A percentile compares a stretch with the other conserved stretches of the same genome.
These are phyloP conservation scores for Boletus sp. DNA, from an alignment of 1,284 basidiomycete species.

Conservation along the genomic window DNA sequence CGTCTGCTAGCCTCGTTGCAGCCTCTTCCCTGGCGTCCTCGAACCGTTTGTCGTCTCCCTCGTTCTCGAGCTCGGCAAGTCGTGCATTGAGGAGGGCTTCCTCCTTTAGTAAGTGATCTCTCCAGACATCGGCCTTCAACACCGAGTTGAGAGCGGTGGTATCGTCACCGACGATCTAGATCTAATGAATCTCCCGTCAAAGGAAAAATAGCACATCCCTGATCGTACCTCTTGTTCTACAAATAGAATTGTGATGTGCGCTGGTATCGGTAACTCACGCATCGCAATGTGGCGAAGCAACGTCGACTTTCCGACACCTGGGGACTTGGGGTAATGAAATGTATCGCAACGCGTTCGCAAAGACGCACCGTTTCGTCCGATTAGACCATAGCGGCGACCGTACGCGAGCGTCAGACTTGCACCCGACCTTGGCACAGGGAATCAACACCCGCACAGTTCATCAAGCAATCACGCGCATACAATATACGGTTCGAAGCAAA, in stretches of 20 bases:
- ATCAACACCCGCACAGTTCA: slow-evolving; percentile 13
- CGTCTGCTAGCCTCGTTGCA: slow-evolving; percentile 84
- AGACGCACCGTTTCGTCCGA: slow-evolving; percentile 73
- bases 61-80: slow-evolving; percentile 72
- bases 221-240: slow-evolving; percentile 91
- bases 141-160: slow-evolving; percentile 93
- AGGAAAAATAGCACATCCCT: background rate
- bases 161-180: slow-evolving; percentile 88
- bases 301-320: slow-evolving; percentile 97
- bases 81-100: slow-evolving; percentile 76
- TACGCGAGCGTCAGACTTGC: slow-evolving; percentile 89
- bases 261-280: slow-evolving; percentile 91
- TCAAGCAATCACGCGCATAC: slow-evolving; percentile 47
- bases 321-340: slow-evolving; percentile 5
- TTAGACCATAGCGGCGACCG: slow-evolving; percentile 86
- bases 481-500: slow-evolving; percentile 94
- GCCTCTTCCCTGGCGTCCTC: slow-evolving; percentile 88
- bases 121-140: slow-evolving; percentile 96
- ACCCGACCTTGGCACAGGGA: slow-evolving; percentile 70
- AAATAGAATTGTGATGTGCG: slow-evolving; percentile 96
- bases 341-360: background rate
- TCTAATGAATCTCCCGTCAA: slow-evolving; percentile 3
- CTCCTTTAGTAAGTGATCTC: slow-evolving; percentile 86
- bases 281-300: slow-evolving; percentile 95
- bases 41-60: slow-evolving; percentile 76